Conservation (phyloP, 345 rosid genomes). For the Citrus reticulata region DNA sequence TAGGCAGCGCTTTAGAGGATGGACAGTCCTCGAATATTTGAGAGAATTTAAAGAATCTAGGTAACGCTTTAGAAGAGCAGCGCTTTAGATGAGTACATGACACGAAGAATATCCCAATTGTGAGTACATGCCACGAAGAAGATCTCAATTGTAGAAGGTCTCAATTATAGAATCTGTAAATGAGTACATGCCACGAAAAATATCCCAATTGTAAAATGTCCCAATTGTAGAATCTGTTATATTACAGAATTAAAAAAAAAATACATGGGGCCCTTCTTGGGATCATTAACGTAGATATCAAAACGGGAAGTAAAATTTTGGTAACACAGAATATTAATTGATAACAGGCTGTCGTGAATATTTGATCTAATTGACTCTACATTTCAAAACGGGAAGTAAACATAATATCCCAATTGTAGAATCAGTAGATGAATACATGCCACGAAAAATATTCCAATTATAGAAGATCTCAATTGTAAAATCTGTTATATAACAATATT, state of each 20-base stretch:
- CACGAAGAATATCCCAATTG: no score
- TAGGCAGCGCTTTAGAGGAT: no score
- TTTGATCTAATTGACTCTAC: not conserved
- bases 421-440: accelerated
- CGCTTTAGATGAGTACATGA: no score
- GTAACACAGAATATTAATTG: not conserved
- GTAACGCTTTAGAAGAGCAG: no score
- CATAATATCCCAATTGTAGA: no score
- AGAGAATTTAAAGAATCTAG: no score
- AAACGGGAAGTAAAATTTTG: not conserved
- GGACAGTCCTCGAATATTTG: no score
- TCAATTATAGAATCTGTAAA: accelerated
- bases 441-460: accelerated
- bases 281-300: not conserved
- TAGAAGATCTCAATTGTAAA: accelerated
- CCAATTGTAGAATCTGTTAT: accelerated
- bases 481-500: no score
- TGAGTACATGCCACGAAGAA: no score
- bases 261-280: not conserved
- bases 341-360: not conserved
- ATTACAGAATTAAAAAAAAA: no score
- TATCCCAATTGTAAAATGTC: accelerated
- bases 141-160: no score
- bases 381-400: not conserved
- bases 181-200: no score